These are phyloP conservation scores for Kluyveromyces wickerhamii DNA, from an alignment of 805 yeast species.

Conservation along the genomic window DNA sequence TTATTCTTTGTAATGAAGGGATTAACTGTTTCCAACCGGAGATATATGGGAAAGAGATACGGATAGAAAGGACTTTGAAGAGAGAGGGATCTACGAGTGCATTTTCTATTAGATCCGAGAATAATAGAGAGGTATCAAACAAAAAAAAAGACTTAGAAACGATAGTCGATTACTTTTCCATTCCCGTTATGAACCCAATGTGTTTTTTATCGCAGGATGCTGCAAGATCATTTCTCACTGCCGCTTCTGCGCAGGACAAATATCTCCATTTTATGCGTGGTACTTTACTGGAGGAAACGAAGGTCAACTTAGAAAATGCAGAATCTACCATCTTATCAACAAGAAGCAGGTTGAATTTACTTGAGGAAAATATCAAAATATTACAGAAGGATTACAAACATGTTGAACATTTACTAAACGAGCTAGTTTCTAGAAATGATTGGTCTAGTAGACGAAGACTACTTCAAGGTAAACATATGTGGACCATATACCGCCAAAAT, in stretches of 20 bases:
- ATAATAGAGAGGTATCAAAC: conserved; percentile 45
- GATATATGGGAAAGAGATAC: conserved; percentile 59
- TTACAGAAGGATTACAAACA: conserved; percentile 36
- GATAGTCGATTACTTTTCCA: conserved; percentile 61
- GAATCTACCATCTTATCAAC: conserved; percentile 31
- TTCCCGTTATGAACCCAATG: conserved; percentile 84
- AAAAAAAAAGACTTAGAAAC: conserved; percentile 60
- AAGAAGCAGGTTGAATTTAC: conserved; percentile 33
- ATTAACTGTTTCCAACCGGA: conserved; percentile 57
- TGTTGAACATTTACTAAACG: conserved; percentile 34
- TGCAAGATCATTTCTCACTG: conserved; percentile 82
- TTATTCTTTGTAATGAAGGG: conserved; percentile 59
- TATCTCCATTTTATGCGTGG: conserved; percentile 76
- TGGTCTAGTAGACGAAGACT: conserved; percentile 33
- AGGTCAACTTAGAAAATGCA: conserved; percentile 41
- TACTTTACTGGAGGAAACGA: conserved; percentile 61
- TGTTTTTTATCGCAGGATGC: conserved; percentile 89
- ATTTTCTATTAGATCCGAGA: conserved; percentile 48
- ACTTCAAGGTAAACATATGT: conserved; percentile 40
- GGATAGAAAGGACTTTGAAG: conserved; percentile 58
- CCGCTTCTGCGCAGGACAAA: conserved; percentile 63
- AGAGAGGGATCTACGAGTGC: conserved; percentile 39
- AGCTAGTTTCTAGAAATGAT: conserved; percentile 35
- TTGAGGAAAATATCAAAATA: conserved; percentile 33
- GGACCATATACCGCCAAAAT: conserved; percentile 35